Base-by-base conservation (phyloP, 164 flowering plant species). In the Akebia trifoliata region DNA sequence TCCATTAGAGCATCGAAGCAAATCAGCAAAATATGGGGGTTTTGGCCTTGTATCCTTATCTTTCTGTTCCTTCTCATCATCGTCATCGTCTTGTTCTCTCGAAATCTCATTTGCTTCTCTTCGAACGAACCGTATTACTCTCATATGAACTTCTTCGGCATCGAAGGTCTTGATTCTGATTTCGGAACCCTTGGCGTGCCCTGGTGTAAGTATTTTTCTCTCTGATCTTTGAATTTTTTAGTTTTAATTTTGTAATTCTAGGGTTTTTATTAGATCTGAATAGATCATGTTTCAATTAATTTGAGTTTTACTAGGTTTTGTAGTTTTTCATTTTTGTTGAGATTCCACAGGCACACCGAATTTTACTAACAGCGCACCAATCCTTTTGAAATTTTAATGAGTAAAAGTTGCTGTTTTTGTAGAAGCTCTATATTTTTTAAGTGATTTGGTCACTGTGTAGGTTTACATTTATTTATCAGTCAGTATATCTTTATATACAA, bases 181-280 rank as follows among this genome's bases (percentile, higher is more conserved):
- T 93, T 87, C 38, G 97, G 95, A 56, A 60, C 76, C 15, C 95
- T 93, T 40, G 98, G 98, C 42, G 96, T 93, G 22, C 98, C 98
- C 48, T 90, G 94, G 94, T 93, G 98, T 89, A 87, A 83, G 95
- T 62, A 14, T 50, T 34, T 55, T 20, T 59, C 30, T 30, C 48
- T 47, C 26, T 36, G 9, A 35, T 52, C 22, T 10, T 11, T 47
- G 18, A 8, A 18, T 43, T 5, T 6, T 37, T 15, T 53, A 18
- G 10, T 9, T 44, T 34, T 18, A 7, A n/a, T 48, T 60, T 3
- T n/a, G 20, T 42, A 8, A 6, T 42, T 0, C 22, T 34, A 39
- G 48, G 31, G 62, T 4, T 44, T 43, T 65, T 25, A 18, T 28
- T 46, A 0, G 53, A 50, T 50, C 32, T 64, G 18, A 54, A 25